Conservation (phyloP, 2,329 filamentous ascomycete species). For the Dactylellina sp. region DNA sequence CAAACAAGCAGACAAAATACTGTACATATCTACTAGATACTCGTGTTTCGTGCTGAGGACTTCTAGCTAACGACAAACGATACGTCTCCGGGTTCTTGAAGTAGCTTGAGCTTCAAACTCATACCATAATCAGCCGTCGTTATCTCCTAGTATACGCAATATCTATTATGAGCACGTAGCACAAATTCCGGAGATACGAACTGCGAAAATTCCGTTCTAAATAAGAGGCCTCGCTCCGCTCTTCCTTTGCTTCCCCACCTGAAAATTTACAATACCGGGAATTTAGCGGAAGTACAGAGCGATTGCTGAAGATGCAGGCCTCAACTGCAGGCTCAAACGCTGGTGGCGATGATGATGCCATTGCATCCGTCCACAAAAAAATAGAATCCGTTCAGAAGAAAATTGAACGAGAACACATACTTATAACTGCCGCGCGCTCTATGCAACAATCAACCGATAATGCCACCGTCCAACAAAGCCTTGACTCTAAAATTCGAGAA, state of each 20-base stretch:
- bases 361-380: conserved; percentile 80
- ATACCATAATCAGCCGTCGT: background rate
- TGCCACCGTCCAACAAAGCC: conserved; percentile 85
- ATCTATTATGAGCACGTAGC: too few species aligned
- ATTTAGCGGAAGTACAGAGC: conserved; percentile 60
- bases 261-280: background rate
- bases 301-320: conserved; percentile 70
- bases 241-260: background rate
- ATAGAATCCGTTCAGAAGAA: conserved; percentile 91
- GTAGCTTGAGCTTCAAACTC: background rate
- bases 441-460: conserved; percentile 98
- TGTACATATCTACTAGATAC: background rate
- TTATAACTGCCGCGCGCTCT: conserved; percentile 91
- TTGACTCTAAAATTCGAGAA: conserved; percentile 94
- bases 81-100: background rate
- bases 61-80: background rate
- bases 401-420: conserved; percentile 95
- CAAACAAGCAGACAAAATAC: background rate
- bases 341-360: conserved; percentile 33
- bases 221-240: background rate
- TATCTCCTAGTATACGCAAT: background rate
- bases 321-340: conserved; percentile 66
- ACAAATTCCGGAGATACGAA: background rate
- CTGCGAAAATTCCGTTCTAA: background rate
- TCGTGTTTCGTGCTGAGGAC: background rate